A percentile compares a stretch with the other conserved stretches of the same genome.
Evolutionary conservation across 225 moss, liverwort and hornwort species (phyloP).

Genomic region (Marchantia paleacea): DNA sequence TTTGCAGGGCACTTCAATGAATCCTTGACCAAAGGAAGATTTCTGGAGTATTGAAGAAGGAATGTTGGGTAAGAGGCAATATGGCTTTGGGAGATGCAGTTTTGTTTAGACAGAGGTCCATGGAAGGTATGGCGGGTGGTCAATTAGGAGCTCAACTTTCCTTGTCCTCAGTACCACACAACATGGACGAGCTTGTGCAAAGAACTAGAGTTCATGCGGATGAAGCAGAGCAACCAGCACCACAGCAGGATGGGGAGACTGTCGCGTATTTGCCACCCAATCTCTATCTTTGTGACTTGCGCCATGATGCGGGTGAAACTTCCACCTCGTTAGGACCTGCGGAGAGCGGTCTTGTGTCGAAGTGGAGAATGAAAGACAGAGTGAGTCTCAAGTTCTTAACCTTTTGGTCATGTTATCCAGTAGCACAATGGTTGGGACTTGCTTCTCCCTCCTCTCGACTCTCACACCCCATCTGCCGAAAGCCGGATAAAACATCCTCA

Average conservation of each 20-base stretch:
- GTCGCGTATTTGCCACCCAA: conserved; percentile 53
- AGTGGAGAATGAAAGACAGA: conserved; percentile 99
- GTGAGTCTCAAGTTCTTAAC: conserved; percentile 44
- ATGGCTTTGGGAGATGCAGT: conserved; percentile 80
- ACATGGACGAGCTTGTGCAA: conserved; percentile 44
- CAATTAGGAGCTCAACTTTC: conserved; percentile 53
- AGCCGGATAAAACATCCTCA: not conserved
- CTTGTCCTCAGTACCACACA: conserved; percentile 37
- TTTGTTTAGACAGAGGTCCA: conserved; percentile 64
- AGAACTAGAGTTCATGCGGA: conserved; percentile 36
- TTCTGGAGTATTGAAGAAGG: conserved; percentile 21
- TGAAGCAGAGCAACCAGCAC: conserved; percentile 53
- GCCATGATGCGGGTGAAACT: conserved; percentile 74
- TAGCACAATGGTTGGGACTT: not conserved
- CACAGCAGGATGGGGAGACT: conserved; percentile 39
- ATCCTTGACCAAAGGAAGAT: conserved; percentile 26
- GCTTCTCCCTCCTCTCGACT: not conserved
- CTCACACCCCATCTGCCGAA: not conserved
- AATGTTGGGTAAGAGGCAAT: conserved; percentile 45
- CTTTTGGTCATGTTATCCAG: not conserved
- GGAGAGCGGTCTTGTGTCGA: conserved; percentile 70
- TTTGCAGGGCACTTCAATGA: conserved; percentile 13
- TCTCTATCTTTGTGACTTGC: conserved; percentile 78
- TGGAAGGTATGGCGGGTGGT: conserved; percentile 72
- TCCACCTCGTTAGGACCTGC: conserved; percentile 37